These are phyloP conservation scores for Torulaspora globosa DNA, from an alignment of 1,139 yeast genomes.

Conservation along the genomic window DNA sequence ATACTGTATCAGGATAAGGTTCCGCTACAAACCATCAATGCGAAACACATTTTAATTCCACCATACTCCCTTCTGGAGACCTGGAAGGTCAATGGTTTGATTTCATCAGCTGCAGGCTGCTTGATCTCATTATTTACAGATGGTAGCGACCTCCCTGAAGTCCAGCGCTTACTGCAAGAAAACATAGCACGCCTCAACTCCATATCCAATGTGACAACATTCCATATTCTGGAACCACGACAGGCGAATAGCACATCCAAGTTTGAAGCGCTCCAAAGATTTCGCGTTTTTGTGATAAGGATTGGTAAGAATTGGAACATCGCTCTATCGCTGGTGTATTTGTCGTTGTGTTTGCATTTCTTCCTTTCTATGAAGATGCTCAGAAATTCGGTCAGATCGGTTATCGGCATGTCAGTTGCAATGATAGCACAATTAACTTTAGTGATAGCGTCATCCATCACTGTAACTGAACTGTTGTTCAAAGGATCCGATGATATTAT, in stretches of 20 bases:
- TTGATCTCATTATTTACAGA: constrained; percentile 38
- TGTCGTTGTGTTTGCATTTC: constrained; percentile 38
- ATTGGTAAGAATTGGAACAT: constrained; percentile 28
- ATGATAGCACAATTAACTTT: constrained; percentile 50
- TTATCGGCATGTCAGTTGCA: constrained; percentile 57
- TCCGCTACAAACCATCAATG: constrained; percentile 39
- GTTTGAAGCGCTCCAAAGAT: constrained; percentile 4
- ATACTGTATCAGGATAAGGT: constrained; percentile 33
- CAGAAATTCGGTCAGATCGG: constrained; percentile 52
- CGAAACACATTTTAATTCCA: constrained; percentile 23
- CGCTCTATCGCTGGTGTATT: constrained; percentile 34
- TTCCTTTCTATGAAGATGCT: constrained; percentile 50
- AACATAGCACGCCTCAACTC: constrained; percentile 29
- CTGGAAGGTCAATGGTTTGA: constrained; percentile 47
- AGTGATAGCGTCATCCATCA: constrained; percentile 48
- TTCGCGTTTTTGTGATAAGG: constrained; percentile 5
- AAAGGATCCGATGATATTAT: constrained; percentile 37
- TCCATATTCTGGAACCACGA: constrained; percentile 12
- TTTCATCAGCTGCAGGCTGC: constrained; percentile 45
- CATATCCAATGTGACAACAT: constrained; percentile 15
- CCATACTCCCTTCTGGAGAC: constrained; percentile 42
- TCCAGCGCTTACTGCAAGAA: constrained; percentile 31
- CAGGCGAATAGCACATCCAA: neutral
- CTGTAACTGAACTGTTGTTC: constrained; percentile 44
- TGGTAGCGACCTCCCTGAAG: constrained; percentile 11